Evolutionary conservation across 2,329 filamentous ascomycete species (phyloP).

Genomic region (Fusarium sambucinum): DNA sequence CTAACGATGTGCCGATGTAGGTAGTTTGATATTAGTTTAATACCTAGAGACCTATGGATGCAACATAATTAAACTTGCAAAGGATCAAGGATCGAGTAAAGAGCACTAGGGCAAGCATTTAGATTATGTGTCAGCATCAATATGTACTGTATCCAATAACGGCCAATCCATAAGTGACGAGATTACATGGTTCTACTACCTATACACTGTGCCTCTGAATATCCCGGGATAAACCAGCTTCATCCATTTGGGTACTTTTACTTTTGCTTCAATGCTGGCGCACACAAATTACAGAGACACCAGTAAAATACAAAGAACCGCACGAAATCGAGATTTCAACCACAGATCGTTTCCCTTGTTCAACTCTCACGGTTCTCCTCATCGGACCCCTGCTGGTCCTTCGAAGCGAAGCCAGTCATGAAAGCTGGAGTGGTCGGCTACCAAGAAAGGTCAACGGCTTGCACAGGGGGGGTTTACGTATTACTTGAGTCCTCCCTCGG

Average conservation of each 20-base stretch:
- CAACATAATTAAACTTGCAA: slow-evolving; percentile 10
- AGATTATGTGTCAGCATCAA: slow-evolving; percentile 1
- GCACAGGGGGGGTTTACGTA: not conserved
- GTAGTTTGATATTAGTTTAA: not conserved
- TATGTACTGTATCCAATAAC: not conserved
- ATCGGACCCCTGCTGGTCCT: slow-evolving; percentile 17
- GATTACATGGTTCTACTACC: not conserved
- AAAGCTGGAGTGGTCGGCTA: slow-evolving; percentile 5
- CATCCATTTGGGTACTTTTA: not conserved
- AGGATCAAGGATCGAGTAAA: slow-evolving; percentile 12
- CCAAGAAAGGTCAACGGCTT: slow-evolving; percentile 1
- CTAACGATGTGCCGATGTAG: not conserved
- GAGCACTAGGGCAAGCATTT: not conserved
- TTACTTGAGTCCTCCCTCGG: not conserved
- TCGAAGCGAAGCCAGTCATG: slow-evolving; percentile 16
- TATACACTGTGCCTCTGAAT: not conserved
- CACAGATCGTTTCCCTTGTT: not conserved
- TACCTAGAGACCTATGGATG: not conserved
- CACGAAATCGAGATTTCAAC: not conserved
- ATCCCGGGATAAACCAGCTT: not conserved
- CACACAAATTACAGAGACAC: not conserved
- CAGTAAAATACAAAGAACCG: not conserved
- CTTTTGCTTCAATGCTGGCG: slow-evolving; percentile 6
- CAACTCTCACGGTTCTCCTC: not conserved
- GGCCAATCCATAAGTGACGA: slow-evolving; percentile 1